phyloP scores from a whole-genome alignment of 768 basidiomycete species.

The Naganishia friedmannii region DNA sequence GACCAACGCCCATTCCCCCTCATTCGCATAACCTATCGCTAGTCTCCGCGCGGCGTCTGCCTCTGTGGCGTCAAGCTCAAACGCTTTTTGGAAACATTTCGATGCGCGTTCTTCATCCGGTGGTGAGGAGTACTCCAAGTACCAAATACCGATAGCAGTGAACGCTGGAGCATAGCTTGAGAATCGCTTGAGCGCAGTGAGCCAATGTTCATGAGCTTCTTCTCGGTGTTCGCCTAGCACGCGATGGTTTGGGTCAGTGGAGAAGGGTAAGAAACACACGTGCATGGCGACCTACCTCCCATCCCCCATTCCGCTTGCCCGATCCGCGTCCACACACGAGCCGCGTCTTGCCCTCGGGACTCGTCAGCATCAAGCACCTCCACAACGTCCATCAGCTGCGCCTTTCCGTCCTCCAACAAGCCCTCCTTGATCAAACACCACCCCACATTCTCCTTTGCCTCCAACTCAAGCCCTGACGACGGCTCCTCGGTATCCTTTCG shows the following conservation, averaged over 20 bases:
- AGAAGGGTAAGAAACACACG: not conserved
- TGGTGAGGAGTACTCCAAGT: constrained; percentile 66
- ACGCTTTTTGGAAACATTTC: constrained; percentile 96
- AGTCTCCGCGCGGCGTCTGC: constrained; percentile 76
- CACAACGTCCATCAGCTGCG: constrained; percentile 45
- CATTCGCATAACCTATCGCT: constrained; percentile 84
- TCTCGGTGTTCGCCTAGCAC: constrained; percentile 58
- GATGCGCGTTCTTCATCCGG: constrained; percentile 79
- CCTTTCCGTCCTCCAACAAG: constrained; percentile 42
- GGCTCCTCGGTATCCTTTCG: constrained; percentile 29
- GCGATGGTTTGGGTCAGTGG: constrained; percentile 17
- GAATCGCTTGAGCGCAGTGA: constrained; percentile 70
- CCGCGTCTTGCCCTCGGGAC: constrained; percentile 62
- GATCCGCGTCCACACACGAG: constrained; percentile 79
- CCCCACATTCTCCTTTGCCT: constrained; percentile 74
- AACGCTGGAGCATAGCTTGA: constrained; percentile 82
- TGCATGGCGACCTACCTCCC: constrained; percentile 58
- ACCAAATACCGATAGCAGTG: constrained; percentile 88
- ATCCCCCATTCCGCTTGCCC: constrained; percentile 73
- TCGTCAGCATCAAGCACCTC: constrained; percentile 52
- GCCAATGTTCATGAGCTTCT: constrained; percentile 73
- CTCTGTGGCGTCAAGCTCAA: constrained; percentile 89
- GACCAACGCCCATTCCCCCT: constrained; percentile 91
- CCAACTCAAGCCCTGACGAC: constrained; percentile 54
- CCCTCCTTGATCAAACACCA: constrained; percentile 71